Conservation (phyloP, 371 early-diverging fungal species). For the Mucor piriformis region DNA sequence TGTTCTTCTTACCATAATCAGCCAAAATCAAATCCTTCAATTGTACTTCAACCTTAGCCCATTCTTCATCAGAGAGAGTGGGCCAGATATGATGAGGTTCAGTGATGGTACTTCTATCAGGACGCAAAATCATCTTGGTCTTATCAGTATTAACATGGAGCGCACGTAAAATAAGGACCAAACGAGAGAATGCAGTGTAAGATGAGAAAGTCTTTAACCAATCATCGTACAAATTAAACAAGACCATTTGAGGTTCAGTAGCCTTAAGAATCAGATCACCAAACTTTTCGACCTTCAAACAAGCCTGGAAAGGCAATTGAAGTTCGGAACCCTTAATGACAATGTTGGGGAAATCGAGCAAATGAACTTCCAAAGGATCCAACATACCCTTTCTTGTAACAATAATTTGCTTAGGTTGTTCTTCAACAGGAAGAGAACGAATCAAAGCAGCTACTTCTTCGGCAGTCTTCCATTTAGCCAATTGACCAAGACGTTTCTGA, state of each 20-base stretch:
- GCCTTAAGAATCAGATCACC: slow-evolving; percentile 97
- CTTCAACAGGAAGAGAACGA: slow-evolving; percentile 97
- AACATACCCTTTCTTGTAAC: slow-evolving; percentile 99
- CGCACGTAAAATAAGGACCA: slow-evolving; percentile 95
- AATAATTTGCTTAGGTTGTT: slow-evolving; percentile 98
- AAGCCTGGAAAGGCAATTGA: slow-evolving; percentile 97
- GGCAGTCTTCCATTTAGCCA: slow-evolving; percentile 99
- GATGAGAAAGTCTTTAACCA: slow-evolving; percentile 94
- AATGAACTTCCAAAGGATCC: slow-evolving; percentile 97
- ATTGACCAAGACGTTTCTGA: slow-evolving; percentile 97
- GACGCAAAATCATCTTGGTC: slow-evolving; percentile 93
- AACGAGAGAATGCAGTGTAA: slow-evolving; percentile 98
- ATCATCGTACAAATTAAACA: slow-evolving; percentile 92
- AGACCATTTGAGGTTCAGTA: slow-evolving; percentile 95
- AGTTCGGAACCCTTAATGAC: slow-evolving; percentile 97
- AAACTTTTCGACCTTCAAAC: slow-evolving; percentile 97
- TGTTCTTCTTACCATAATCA: slow-evolving; percentile 99
- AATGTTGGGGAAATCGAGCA: slow-evolving; percentile 96
- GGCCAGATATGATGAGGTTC: slow-evolving; percentile 99
- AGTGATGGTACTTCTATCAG: slow-evolving; percentile 91
- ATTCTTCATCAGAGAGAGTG: slow-evolving; percentile 93
- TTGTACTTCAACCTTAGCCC: slow-evolving; percentile 96
- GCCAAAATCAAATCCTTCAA: slow-evolving; percentile 98
- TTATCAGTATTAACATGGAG: slow-evolving; percentile 96
- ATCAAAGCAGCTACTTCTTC: slow-evolving; percentile 99